phyloP scores from a whole-genome alignment of 345 rosid species.

The Populus nigra region DNA sequence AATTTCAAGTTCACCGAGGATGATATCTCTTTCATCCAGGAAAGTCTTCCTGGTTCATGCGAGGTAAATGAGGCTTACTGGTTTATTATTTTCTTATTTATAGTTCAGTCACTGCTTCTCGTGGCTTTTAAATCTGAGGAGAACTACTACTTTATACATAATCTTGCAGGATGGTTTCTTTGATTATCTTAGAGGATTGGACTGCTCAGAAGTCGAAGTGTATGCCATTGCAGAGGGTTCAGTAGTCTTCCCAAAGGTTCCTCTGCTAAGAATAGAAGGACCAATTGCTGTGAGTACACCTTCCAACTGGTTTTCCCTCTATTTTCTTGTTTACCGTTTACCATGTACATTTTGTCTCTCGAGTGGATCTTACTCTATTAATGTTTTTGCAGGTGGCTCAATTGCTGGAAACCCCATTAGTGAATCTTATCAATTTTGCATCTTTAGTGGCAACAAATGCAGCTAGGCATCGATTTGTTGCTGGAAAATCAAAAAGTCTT shows the following conservation, averaged over 20 bases:
- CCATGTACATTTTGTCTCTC: not conserved
- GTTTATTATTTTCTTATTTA: not conserved
- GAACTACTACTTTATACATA: not conserved
- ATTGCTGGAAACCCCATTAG: constrained; percentile 89
- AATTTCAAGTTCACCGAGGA: constrained; percentile 72
- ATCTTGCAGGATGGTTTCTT: constrained; percentile 63
- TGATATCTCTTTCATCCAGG: constrained; percentile 68
- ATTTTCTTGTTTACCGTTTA: not conserved
- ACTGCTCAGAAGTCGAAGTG: constrained; percentile 87
- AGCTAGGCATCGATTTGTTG: constrained; percentile 90
- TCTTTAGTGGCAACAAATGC: constrained; percentile 95
- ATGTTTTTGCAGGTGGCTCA: constrained; percentile 62
- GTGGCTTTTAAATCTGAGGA: not conserved
- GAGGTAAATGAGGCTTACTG: constrained; percentile 48
- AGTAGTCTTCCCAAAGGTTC: constrained; percentile 93
- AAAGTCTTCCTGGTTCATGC: constrained; percentile 60
- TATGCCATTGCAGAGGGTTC: constrained; percentile 86
- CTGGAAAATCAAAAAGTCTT: constrained; percentile 77
- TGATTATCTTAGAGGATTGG: constrained; percentile 72
- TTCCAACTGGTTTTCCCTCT: constrained; percentile 10
- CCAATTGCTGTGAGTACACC: constrained; percentile 79
- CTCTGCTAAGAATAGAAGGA: constrained; percentile 87
- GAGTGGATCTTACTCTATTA: not conserved
- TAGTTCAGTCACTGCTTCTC: no score
- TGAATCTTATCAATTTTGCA: constrained; percentile 82